phyloP scores from a whole-genome alignment of 169 alveolate genomes.

The Plasmodium sp. region DNA sequence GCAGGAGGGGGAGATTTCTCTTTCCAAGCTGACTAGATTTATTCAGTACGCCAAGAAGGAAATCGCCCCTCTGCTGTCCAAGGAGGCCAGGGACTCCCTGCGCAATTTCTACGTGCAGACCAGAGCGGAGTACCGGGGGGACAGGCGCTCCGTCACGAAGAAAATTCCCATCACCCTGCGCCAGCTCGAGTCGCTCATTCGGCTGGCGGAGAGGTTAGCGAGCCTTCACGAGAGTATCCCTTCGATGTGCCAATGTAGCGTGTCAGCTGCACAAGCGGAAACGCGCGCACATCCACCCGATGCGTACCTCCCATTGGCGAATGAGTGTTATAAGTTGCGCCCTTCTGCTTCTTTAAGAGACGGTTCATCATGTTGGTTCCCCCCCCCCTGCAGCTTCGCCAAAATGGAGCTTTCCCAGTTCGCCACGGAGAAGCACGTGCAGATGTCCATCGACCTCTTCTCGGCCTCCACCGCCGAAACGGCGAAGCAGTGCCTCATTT shows the following conservation, averaged over 20 bases:
- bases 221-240: not conserved
- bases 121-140: constrained; percentile 89
- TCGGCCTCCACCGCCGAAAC: constrained; percentile 93
- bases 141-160: constrained; percentile 85
- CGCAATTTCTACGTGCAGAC: constrained; percentile 96
- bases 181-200: constrained; percentile 98
- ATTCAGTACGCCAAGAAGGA: constrained; percentile 86
- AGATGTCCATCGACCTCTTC: constrained; percentile 92
- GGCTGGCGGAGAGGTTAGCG: constrained; percentile 93
- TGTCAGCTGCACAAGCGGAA: not conserved
- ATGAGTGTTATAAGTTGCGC: not conserved
- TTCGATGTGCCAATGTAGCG: not conserved
- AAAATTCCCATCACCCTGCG: constrained; percentile 98
- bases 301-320: not conserved
- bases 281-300: not conserved
- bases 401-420: constrained; percentile 91
- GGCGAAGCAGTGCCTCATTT: constrained; percentile 84
- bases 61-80: constrained; percentile 94
- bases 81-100: constrained; percentile 95
- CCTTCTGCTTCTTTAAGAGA: not conserved
- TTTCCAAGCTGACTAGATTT: constrained; percentile 78
- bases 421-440: constrained; percentile 91
- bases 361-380: not conserved
- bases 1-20: constrained; percentile 75
- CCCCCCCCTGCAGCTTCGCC: constrained; percentile 84